These are phyloP conservation scores for Senecio squalidus DNA, from an alignment of 140 eudicot genomes.

Conservation along the genomic window DNA sequence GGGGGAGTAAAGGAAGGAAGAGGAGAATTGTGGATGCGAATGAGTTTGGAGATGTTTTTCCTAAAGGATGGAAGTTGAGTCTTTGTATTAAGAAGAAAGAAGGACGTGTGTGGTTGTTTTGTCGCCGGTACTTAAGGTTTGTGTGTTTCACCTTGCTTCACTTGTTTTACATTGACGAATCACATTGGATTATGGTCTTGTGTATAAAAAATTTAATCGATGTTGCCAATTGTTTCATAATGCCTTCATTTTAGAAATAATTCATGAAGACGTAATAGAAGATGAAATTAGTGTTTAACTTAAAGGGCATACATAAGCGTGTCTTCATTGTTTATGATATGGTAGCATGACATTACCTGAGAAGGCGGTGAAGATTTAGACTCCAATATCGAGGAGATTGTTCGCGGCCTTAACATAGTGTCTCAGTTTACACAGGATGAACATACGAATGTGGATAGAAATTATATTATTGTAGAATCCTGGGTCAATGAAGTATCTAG, in stretches of 20 bases:
- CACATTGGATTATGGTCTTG: no score
- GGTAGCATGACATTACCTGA: no score
- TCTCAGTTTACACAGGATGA: conserved; percentile 27
- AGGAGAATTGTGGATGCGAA: conserved; percentile 73
- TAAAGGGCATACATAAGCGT: no score
- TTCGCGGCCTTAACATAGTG: conserved; percentile 27
- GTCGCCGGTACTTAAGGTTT: conserved; percentile 84
- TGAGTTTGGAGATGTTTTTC: conserved; percentile 65
- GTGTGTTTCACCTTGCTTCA: no score
- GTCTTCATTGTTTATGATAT: no score
- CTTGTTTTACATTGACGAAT: no score
- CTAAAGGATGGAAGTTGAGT: conserved; percentile 76
- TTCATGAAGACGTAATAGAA: no score
- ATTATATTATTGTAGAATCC: conserved; percentile 22
- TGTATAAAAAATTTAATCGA: no score
- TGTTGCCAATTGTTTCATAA: no score
- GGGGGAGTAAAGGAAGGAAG: conserved; percentile 93
- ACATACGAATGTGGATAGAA: neutral
- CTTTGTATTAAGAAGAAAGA: conserved; percentile 70
- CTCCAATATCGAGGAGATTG: conserved; percentile 20
- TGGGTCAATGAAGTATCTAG: conserved; percentile 28
- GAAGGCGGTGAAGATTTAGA: conserved; percentile 39
- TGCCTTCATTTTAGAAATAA: no score
- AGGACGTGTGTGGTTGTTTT: conserved; percentile 64
- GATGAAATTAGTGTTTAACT: no score